Evolutionary conservation across 2,329 filamentous ascomycete species (phyloP), one percentile per base, ranked within the genome.

Genomic region (Ceratocystis alfenasii): DNA sequence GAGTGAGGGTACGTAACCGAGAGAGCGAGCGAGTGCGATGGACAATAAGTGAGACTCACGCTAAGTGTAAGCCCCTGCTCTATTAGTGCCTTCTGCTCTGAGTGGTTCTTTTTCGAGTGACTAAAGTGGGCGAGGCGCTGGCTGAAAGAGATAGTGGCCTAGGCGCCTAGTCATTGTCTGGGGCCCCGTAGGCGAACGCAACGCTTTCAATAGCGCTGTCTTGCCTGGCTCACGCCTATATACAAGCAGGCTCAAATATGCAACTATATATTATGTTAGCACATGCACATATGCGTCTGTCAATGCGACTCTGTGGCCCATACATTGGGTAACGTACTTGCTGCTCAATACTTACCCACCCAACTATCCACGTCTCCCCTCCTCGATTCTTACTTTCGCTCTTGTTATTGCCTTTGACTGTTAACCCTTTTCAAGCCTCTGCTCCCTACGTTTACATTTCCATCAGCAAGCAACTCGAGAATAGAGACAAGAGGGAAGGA

Each of bases 401-500:
- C n/a, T 20, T 48, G n/a, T 10, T 3, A 2, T 4, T 55, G 20
- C 53, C 53, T 30, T 30, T 57, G 36, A 5, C 53, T 25, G 15
- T 10, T 28, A 2, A 3, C 10, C 12, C 53, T 57, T 41, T 41
- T 10, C 3, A 12, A 12, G 30, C 53, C 15, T 57, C 3, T 57
- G 15, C 17, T 10, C 6, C 53, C 15, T 57, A 15, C 53, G 5
- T 15, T 57, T 15, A 25, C 20, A 15, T 55, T 15, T 7, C 8
- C 53, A 57, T 3, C 10, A 28, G 25, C 10, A n/a, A 30, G 17
- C 15, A 30, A 10, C 28, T 5, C 30, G 25, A n/a, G 53, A 57
- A 57, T 57, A 57, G 53, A 57, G 53, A 57, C 22, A 57, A 57
- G 53, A 57, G 53, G 53, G 53, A 57, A 57, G 53, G 53, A 57